Evolutionary conservation across 108 stramenopile genomes (phyloP).

Genomic region (Chaetoceros muelleri): DNA sequence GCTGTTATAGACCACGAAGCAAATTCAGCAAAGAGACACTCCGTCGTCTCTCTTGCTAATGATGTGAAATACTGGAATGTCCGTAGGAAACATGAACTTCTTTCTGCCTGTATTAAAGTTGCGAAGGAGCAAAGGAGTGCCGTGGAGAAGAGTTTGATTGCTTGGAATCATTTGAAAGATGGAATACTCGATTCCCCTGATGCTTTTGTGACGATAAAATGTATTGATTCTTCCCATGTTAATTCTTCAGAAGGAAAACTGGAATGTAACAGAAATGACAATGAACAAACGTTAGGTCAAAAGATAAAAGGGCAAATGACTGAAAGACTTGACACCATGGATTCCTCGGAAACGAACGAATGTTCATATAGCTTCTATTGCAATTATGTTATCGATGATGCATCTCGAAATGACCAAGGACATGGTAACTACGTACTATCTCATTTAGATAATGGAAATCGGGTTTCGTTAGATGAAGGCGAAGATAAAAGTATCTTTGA

Average conservation of each 20-base stretch:
- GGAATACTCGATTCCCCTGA: constrained; percentile 50
- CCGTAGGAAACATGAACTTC: constrained; percentile 66
- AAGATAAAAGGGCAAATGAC: neutral
- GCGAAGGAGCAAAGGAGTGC: constrained; percentile 69
- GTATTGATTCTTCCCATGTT: neutral
- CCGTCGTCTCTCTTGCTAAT: constrained; percentile 69
- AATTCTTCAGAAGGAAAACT: neutral
- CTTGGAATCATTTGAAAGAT: constrained; percentile 70
- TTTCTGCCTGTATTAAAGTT: constrained; percentile 34
- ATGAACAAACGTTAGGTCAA: neutral
- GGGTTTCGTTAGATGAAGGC: neutral
- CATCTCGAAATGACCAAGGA: no score
- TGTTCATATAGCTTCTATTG: neutral
- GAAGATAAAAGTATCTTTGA: neutral
- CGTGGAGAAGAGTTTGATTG: constrained; percentile 50
- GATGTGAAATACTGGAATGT: constrained; percentile 84
- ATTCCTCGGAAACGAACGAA: neutral
- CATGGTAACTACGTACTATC: no score
- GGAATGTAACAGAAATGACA: neutral
- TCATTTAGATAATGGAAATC: constrained; percentile 1
- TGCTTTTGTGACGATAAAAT: constrained; percentile 28
- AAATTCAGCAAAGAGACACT: constrained; percentile 52
- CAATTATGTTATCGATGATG: neutral
- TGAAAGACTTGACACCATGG: neutral
- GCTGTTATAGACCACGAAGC: constrained; percentile 84